Conservation (phyloP, 495 filamentous ascomycete species). For the Lepraria neglecta region DNA sequence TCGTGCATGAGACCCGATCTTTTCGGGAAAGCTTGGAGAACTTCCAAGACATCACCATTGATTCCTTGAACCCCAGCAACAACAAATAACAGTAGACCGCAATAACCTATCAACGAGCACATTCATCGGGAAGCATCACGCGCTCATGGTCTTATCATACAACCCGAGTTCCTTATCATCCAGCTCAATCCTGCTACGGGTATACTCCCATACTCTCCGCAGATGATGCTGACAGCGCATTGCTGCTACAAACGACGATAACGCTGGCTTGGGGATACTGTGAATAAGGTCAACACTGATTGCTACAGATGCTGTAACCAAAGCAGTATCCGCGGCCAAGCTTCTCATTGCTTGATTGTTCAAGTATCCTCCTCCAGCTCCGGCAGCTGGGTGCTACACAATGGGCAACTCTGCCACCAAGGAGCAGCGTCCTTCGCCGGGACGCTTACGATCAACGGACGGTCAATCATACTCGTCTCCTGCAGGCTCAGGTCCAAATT, state of each 20-base stretch:
- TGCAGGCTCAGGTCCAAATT: constrained; percentile 23
- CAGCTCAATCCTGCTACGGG: neutral
- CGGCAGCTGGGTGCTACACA: neutral
- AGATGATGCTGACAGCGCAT: constrained; percentile 8
- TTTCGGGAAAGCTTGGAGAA: constrained; percentile 12
- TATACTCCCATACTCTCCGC: neutral
- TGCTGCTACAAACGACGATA: constrained; percentile 3
- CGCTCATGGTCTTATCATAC: constrained; percentile 4
- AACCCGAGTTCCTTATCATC: constrained; percentile 1
- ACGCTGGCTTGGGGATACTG: neutral
- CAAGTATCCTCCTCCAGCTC: neutral
- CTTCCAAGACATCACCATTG: neutral
- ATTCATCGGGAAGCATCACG: neutral
- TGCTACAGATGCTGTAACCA: neutral
- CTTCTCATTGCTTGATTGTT: neutral
- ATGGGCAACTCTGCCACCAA: constrained; percentile 61
- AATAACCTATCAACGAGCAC: neutral
- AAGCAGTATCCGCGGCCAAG: neutral
- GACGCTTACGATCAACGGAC: constrained; percentile 25
- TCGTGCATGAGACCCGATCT: neutral
- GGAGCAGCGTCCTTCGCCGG: constrained; percentile 43
- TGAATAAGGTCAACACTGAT: neutral
- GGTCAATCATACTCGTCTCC: constrained; percentile 23
- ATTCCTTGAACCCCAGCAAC: neutral
- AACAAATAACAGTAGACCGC: neutral